A percentile compares a stretch with the other conserved stretches of the same genome.
These are phyloP conservation scores for Halophytophthora batemanensis DNA, from an alignment of 352 stramenopile species.

Conservation along the genomic window DNA sequence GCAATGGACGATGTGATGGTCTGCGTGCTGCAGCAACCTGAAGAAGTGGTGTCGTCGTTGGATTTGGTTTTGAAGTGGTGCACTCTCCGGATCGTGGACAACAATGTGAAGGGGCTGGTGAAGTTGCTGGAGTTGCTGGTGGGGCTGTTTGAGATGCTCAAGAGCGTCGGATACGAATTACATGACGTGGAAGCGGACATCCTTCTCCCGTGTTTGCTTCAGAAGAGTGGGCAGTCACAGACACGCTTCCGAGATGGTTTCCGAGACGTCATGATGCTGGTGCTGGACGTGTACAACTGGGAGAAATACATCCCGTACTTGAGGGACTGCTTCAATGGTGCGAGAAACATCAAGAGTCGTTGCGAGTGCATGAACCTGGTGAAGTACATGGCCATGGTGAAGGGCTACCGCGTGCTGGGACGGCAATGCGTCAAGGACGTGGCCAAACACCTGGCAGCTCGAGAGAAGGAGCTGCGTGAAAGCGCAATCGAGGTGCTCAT, in stretches of 20 bases:
- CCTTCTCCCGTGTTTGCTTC: slow-evolving; percentile 75
- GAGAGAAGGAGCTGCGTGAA: slow-evolving; percentile 84
- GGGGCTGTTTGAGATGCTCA: slow-evolving; percentile 82
- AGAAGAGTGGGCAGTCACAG: slow-evolving; percentile 85
- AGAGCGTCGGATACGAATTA: slow-evolving; percentile 53
- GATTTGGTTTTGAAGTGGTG: slow-evolving; percentile 88
- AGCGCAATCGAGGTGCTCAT: slow-evolving; percentile 71
- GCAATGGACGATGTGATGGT: slow-evolving; percentile 72
- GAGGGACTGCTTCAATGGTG: slow-evolving; percentile 78
- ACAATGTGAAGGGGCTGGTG: slow-evolving; percentile 83
- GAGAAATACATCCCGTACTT: slow-evolving; percentile 76
- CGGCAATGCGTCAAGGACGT: slow-evolving; percentile 80
- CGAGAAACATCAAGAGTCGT: slow-evolving; percentile 86
- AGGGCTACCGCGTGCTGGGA: slow-evolving; percentile 62
- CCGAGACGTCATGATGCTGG: slow-evolving; percentile 81
- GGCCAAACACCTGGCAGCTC: slow-evolving; percentile 67
- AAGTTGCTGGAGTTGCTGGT: slow-evolving; percentile 82
- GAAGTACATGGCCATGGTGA: slow-evolving; percentile 65
- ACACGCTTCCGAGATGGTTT: slow-evolving; percentile 78
- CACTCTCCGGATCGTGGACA: slow-evolving; percentile 80
- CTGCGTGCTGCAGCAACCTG: slow-evolving; percentile 56
- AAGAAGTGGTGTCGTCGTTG: slow-evolving; percentile 65
- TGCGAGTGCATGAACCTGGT: slow-evolving; percentile 83
- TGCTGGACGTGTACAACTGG: slow-evolving; percentile 75
- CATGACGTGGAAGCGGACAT: slow-evolving; percentile 84